Evolutionary conservation across 176 grass and related monocot species (phyloP).

Genomic region (Elymus sibiricus): DNA sequence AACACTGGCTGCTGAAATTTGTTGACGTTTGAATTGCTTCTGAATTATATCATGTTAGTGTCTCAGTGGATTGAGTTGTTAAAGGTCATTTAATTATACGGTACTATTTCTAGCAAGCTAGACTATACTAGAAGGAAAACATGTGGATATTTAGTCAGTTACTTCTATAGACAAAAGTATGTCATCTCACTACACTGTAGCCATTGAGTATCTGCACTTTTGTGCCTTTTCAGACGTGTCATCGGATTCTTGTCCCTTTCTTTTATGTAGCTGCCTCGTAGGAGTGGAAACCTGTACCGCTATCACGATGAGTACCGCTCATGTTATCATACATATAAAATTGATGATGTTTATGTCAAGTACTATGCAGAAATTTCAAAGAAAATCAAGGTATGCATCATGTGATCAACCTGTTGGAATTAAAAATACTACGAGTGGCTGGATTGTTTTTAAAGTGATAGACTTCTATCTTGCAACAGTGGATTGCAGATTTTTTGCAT

Average conservation of each 20-base stretch:
- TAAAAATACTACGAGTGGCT: neutral
- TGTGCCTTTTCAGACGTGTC: neutral
- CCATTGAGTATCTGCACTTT: neutral
- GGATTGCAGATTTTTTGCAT: neutral
- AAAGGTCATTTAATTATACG: neutral
- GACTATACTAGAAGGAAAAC: neutral
- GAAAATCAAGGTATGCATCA: conserved; percentile 14
- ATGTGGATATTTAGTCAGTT: neutral
- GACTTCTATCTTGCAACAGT: neutral
- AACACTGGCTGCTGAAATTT: neutral
- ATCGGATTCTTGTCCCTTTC: neutral
- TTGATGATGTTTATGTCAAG: conserved; percentile 12
- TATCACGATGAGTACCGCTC: neutral
- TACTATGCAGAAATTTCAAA: conserved; percentile 12
- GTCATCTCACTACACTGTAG: neutral
- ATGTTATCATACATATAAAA: neutral
- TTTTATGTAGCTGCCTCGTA: neutral
- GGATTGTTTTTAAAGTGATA: neutral
- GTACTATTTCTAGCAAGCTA: neutral
- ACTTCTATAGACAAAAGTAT: neutral
- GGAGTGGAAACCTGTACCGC: neutral
- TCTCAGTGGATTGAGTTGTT: neutral
- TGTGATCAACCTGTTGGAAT: neutral
- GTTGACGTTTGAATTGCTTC: neutral
- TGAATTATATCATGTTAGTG: neutral